Conservation (phyloP, 2,329 filamentous ascomycete species). For the Hymenoscyphus occultus region DNA sequence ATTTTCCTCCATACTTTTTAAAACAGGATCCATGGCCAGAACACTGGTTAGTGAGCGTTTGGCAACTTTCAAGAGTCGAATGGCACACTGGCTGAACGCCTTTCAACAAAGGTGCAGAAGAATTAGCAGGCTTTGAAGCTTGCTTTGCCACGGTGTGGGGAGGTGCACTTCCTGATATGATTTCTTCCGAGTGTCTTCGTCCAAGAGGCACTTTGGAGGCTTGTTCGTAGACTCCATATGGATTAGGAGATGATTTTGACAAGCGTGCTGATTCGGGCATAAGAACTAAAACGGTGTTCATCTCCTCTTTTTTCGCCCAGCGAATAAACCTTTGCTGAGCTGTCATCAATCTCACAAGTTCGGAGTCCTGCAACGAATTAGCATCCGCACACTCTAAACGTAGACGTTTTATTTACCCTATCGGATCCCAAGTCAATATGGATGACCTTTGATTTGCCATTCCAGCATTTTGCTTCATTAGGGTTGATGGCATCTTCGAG, state of each 20-base stretch:
- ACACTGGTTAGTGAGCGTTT: slow-evolving; percentile 70
- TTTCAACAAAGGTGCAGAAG: slow-evolving; percentile 22
- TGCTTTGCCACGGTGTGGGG: slow-evolving; percentile 13
- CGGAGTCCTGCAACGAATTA: slow-evolving; percentile 18
- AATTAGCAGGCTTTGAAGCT: slow-evolving; percentile 21
- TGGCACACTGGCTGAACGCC: slow-evolving; percentile 68
- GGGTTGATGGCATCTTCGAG: slow-evolving; percentile 34
- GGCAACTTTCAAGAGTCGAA: slow-evolving; percentile 64
- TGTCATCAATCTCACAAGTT: slow-evolving; percentile 25
- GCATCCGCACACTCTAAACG: background rate
- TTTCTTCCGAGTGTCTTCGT: slow-evolving; percentile 31
- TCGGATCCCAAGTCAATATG: slow-evolving; percentile 27
- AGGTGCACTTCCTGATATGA: slow-evolving; percentile 26
- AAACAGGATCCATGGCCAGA: slow-evolving; percentile 77
- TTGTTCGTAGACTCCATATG: slow-evolving; percentile 34
- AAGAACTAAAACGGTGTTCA: slow-evolving; percentile 33
- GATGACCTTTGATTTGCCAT: slow-evolving; percentile 34
- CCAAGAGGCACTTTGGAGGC: slow-evolving; percentile 22
- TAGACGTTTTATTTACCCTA: slow-evolving; percentile 24
- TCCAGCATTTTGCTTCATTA: slow-evolving; percentile 35
- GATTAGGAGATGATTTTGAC: slow-evolving; percentile 22
- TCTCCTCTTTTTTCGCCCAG: slow-evolving; percentile 30
- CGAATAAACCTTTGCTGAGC: slow-evolving; percentile 27
- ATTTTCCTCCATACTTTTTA: slow-evolving; percentile 56
- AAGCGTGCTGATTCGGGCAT: slow-evolving; percentile 30